phyloP scores from a whole-genome alignment of 2,329 filamentous ascomycete genomes.

The Phialophora chinensis region DNA sequence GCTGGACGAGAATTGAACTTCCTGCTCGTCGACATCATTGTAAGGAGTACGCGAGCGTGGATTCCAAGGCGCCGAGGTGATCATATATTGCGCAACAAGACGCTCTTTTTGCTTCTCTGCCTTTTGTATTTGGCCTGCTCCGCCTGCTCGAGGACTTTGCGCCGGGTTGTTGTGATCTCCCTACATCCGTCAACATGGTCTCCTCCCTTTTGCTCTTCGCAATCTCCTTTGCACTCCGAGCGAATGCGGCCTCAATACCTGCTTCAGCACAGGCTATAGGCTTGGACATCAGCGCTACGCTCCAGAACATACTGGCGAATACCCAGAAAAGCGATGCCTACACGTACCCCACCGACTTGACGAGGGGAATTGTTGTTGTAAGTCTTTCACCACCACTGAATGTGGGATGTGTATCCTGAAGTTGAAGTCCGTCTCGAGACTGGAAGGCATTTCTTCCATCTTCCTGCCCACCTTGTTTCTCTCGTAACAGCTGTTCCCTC shows the following conservation, averaged over 20 bases:
- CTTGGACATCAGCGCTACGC: slow-evolving; percentile 24
- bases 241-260: slow-evolving; percentile 26
- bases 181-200: slow-evolving; percentile 21
- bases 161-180: background rate
- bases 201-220: slow-evolving; percentile 25
- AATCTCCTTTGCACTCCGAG: slow-evolving; percentile 19
- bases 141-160: background rate
- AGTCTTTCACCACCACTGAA: slow-evolving; percentile 31
- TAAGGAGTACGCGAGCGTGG: background rate
- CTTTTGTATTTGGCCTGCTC: background rate
- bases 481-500: background rate
- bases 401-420: background rate
- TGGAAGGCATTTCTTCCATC: background rate
- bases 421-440: background rate
- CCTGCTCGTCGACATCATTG: background rate
- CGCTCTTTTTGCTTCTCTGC: background rate
- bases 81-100: background rate
- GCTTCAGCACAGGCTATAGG: slow-evolving; percentile 29
- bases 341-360: slow-evolving; percentile 47
- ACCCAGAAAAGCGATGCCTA: slow-evolving; percentile 36
- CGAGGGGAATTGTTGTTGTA: slow-evolving; percentile 47
- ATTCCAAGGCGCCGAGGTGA: background rate
- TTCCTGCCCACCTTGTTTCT: background rate
- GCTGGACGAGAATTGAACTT: background rate
- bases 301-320: slow-evolving; percentile 40